Evolutionary conservation across 345 rosid species (phyloP), one percentile per base, ranked within the genome.

Genomic region (Pugionium dolabratum): DNA sequence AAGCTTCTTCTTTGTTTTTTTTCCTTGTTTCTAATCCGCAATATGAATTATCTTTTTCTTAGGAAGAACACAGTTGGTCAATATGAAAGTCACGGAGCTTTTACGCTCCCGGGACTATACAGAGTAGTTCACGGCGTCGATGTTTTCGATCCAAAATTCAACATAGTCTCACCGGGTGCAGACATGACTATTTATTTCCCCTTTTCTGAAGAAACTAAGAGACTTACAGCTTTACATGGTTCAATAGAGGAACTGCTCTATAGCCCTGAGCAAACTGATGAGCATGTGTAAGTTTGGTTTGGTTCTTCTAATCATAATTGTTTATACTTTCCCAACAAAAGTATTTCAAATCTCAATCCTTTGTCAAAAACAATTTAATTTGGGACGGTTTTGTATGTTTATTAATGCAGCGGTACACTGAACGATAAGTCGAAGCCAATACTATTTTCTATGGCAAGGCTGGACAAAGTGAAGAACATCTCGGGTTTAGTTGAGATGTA

Each of bases 31-130:
- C 25, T 33, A 5, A 32, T 39, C 27, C 1, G 3, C 10, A 5
- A n/a, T 8, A 10, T 18, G 18, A 25, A 29, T 2, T 67, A 2
- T 35, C 31, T 28, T 41, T 30, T 40, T 10, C 0, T 40, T 90
- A 95, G 99, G 84, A 95, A 87, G 75, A 82, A 86, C 70, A 91
- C 94, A n/a, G 93, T 91, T 37, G 99, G 97, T 50, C 99, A 91
- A 76, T 95, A 95, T 55, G 99, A 95, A 83, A 95, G 96, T 77
- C 99, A 95, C 63, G 71, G 79, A 25, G 85, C 88, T 8, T 94
- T 94, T 79, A 91, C 97, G 32, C 95, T 88, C 54, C 99, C 99
- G 3, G 99, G 97, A 70, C 76, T 80, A 54, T 94, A 90, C 71
- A 81, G 97, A 46, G 96, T 90, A 76, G 99, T 94, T 52, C 95